Conservation (phyloP, 2,329 filamentous ascomycete genomes). For the Trichoderma aggressivum region DNA sequence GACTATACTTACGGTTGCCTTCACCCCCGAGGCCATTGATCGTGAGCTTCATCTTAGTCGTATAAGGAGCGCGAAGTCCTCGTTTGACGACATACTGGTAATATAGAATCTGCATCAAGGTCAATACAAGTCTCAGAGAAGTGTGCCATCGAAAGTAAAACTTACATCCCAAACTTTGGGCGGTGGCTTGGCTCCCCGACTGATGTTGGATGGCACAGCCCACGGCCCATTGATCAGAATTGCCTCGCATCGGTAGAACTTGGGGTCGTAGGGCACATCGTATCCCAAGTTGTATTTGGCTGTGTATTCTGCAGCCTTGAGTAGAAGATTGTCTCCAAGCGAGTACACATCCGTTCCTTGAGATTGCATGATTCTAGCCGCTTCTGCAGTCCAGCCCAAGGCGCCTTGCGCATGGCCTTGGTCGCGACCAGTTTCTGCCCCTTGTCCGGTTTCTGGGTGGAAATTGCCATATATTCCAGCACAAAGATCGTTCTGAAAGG, state of each 20-base stretch:
- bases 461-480: not conserved
- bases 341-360: not conserved
- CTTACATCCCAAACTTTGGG: not conserved
- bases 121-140: not conserved
- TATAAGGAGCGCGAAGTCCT: not conserved
- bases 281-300: not conserved
- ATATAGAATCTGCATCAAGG: not conserved
- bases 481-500: not conserved
- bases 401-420: not conserved
- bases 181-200: not conserved
- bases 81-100: not conserved
- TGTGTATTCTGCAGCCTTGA: not conserved
- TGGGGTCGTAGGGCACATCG: not conserved
- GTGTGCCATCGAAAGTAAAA: not conserved
- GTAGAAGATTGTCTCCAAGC: not conserved
- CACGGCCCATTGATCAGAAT: not conserved
- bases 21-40: not conserved
- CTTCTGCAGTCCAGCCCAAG: not conserved
- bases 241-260: not conserved
- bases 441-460: not conserved
- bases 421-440: not conserved
- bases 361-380: not conserved
- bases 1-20: not conserved
- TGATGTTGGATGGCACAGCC: not conserved
- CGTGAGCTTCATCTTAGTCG: not conserved